phyloP scores from a whole-genome alignment of 208 protist genomes.

The Herpetomonas samuelpessoai region DNA sequence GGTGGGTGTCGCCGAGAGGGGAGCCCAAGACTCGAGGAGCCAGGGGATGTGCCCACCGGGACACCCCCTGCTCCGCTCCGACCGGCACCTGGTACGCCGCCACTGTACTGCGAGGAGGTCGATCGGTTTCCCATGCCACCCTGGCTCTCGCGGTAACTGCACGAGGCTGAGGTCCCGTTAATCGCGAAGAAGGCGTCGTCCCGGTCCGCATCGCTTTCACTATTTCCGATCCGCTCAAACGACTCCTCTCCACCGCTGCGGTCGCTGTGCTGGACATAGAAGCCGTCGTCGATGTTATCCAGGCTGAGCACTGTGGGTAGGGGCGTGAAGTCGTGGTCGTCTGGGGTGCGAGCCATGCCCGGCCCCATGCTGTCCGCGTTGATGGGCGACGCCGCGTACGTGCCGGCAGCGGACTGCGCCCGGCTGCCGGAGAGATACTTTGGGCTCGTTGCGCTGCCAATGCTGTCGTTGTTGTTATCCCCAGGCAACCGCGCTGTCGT shows the following conservation, averaged over 20 bases:
- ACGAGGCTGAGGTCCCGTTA: not conserved
- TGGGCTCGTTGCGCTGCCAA: not conserved
- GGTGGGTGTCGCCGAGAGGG: not conserved
- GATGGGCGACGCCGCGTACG: not conserved
- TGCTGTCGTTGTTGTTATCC: not conserved
- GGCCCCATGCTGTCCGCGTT: not conserved
- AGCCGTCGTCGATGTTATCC: constrained; percentile 12
- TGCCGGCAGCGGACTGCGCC: not conserved
- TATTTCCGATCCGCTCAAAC: not conserved
- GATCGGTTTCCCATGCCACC: too few relatives aligned
- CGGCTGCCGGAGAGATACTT: not conserved
- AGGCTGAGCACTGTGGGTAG: not conserved
- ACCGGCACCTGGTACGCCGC: too few relatives aligned
- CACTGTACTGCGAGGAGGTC: not conserved
- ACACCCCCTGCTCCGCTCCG: too few relatives aligned
- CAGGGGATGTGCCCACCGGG: not conserved
- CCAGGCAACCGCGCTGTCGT: not conserved
- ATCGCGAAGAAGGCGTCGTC: too few relatives aligned
- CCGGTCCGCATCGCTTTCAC: not conserved
- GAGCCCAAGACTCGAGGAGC: not conserved
- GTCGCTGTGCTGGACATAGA: constrained; percentile 10
- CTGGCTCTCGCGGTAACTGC: not conserved
- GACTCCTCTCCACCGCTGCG: not conserved
- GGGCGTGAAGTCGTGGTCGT: not conserved
- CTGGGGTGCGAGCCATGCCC: not conserved